Base-by-base conservation (phyloP, 2,329 filamentous ascomycete genomes). In the Aspergillus hiratsukae region DNA sequence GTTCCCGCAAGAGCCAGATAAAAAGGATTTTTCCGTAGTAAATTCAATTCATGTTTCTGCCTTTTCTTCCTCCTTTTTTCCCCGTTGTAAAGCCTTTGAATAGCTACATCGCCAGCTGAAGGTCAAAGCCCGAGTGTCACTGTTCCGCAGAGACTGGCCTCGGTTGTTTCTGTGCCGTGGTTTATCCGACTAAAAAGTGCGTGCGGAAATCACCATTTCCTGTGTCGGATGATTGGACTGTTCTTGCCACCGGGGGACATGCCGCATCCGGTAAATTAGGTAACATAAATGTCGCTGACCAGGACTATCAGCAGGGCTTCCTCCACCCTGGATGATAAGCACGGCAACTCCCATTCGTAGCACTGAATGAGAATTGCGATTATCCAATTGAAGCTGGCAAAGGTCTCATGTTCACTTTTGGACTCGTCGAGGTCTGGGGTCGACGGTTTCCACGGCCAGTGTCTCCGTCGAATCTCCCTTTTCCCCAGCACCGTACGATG, bases 261-360 rank as follows among this genome's bases (percentile, higher is more conserved):
- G 4, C 41, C n/a, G 41, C 21, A 45, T 45, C 41, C 41, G 41
- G 41, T 10, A 45, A 45, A 45, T 64, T 64, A 64, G 61, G 62
- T 64, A 64, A 64, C 55, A 61, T 58, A 59, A 63, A 61, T 43
- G 41, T 45, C 21, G 41, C 41, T 45, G 41, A 45, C 41, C n/a
- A 6, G 41, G 41, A n/a, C 8, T 10, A 11, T 8, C 23, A 52
- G 41, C 35, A 41, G 17, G 49, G 45, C 37, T 49, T 37, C 51
- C 35, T 45, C 45, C 27, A 53, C 25, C 27, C 27, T 37, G 49
- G 54, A 40, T 56, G 62, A 64, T 64, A 62, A 62, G 62, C 54
- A 61, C 49, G 54, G 50, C 51, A 29, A 23, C 27, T 54, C 48
- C 57, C 46, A 59, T 63, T 58, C 55, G 59, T 54, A 53, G 48